Evolutionary conservation across 129 eudicot species (phyloP), one percentile per base, ranked within the genome.

Genomic region (Centaurea solstitialis): DNA sequence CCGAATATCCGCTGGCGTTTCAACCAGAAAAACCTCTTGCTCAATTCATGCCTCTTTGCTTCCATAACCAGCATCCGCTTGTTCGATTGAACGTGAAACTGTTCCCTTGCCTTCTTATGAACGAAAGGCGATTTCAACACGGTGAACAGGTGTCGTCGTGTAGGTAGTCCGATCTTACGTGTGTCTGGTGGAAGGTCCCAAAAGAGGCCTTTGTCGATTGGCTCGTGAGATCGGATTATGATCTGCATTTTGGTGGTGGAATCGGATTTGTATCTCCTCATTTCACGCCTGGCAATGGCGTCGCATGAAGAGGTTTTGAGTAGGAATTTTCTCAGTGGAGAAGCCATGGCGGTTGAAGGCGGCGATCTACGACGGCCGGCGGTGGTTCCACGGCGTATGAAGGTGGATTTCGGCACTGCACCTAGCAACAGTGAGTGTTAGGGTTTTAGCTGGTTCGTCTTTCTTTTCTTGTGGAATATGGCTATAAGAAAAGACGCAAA

Each of bases 71-170:
- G 67, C 85, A 78, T 75, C 23, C 72, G 76, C 67, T 70, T 86
- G 74, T 81, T 82, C 70, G 79, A 69, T 40, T 64, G 76, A 85
- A 87, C 35, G 7, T 83, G 70, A 33, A 84, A 84, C 26, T 84
- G 87, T 70, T 84, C 87, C 75, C 84, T 75, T 9, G 87, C 84
- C 69, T 84, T 84, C 40, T 84, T 84, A 75, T 84, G 84, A 40
- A 84, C 84, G 41, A 79, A 84, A 15, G 87, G 87, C n/a, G 87
- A 84, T 28, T 80, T 80, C 22, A 68, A 74, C 45, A 84, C 81
- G 7, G 87, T 84, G 81, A 67, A 84, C 13, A 84, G 18, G 6
- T 77, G 37, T 12, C 87, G 69, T 6, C 81, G 74, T 22, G 84
- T 43, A 28, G 87, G 87, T 15, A 84, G 45, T 6, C 78, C 8